Base-by-base conservation (phyloP, 2,329 filamentous ascomycete species). In the Arthrobotrys sinensis region DNA sequence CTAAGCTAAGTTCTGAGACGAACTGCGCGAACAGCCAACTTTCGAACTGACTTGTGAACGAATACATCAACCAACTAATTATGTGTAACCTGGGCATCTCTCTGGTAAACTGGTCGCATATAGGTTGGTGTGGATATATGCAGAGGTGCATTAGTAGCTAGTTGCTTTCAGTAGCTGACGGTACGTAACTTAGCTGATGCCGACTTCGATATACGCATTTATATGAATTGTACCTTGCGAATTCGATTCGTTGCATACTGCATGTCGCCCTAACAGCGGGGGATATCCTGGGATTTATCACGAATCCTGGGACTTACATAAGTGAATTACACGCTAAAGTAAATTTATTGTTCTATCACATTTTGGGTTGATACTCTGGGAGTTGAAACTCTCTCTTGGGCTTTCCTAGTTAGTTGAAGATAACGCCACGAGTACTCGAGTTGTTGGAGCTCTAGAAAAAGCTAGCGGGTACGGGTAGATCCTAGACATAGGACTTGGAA, bases 381-480 rank as follows among this genome's bases (percentile, higher is more conserved):
- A 32, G 2, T 48, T 3, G 45, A 12, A 24, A 21, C 16, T 48
- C 16, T 7, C 12, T 32, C 34, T 55, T 28, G 10, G 16, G 7
- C 36, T 40, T 43, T 60, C 55, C 34, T 43, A n/a, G 16, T 43
- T 40, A 48, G 45, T 24, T 48, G 19, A 24, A 21, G 45, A 48
- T 48, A 48, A 12, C 19, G 45, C 45, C 45, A 48, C 45, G 19
- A 14, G 8, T 11, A 11, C 45, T 24, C 45, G 19, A 14, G 8
- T 11, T 48, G 24, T 38, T 38, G 32, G 16, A 57, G 52, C n/a
- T 38, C 52, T 57, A 19, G 28, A 57, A 36, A 24, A 21, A 57
- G 34, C 34, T 40, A 57, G 52, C 3, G 19, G 19, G 19, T 60
- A 43, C n/a, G n/a, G 10, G 32, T 19, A 38, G 5, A 38, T 60